phyloP scores from a whole-genome alignment of 495 filamentous ascomycete genomes.

The Aspergillus cavernicola region DNA sequence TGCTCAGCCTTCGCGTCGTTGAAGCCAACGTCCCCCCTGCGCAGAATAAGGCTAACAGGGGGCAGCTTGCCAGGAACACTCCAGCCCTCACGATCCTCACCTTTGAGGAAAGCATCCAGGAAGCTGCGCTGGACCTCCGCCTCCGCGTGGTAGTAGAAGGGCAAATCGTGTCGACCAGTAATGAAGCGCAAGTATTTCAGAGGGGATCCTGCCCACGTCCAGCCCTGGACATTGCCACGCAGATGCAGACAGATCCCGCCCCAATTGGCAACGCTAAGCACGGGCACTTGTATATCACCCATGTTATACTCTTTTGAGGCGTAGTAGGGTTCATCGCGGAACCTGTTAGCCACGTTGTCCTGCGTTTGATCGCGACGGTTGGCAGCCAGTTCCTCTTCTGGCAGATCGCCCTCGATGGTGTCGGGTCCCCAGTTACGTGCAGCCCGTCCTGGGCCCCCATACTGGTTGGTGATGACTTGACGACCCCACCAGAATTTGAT shows the following conservation, averaged over 20 bases:
- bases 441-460: constrained; percentile 36
- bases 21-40: constrained; percentile 52
- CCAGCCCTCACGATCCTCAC: constrained; percentile 53
- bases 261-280: constrained; percentile 61
- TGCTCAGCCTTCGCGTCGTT: constrained; percentile 49
- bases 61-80: constrained; percentile 34
- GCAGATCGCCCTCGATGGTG: constrained; percentile 55
- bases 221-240: constrained; percentile 62
- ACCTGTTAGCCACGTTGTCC: constrained; percentile 47
- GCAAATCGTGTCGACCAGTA: constrained; percentile 59
- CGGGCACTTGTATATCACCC: constrained; percentile 54
- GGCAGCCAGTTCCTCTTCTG: constrained; percentile 35
- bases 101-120: constrained; percentile 58
- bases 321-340: constrained; percentile 54
- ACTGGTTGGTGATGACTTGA: constrained; percentile 54
- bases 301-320: constrained; percentile 47
- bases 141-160: constrained; percentile 60
- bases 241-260: constrained; percentile 57
- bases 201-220: constrained; percentile 49
- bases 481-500: constrained; percentile 56
- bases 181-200: constrained; percentile 60
- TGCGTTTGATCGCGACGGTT: constrained; percentile 52
- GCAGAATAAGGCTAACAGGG: constrained; percentile 44
- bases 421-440: constrained; percentile 27
- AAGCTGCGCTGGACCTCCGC: constrained; percentile 57